Evolutionary conservation across 768 basidiomycete genomes (phyloP).

Genomic region (Boletellus emodensis): DNA sequence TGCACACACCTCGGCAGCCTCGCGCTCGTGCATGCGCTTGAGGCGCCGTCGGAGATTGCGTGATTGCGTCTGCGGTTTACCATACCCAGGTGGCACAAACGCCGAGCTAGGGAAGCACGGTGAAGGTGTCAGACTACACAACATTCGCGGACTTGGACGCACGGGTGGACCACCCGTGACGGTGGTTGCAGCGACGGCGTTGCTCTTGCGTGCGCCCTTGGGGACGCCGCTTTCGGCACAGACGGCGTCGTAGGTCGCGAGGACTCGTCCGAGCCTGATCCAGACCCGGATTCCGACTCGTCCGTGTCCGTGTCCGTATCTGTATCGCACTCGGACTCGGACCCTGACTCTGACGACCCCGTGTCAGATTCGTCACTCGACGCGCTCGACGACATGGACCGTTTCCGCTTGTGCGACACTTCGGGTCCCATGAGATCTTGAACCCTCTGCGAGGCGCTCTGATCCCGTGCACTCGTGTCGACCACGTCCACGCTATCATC

Average conservation of each 20-base stretch:
- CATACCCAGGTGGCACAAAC: slow-evolving; percentile 53
- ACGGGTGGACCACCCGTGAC: neutral
- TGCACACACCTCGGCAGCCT: slow-evolving; percentile 8
- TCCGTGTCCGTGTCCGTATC: slow-evolving; percentile 12
- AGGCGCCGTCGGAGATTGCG: slow-evolving; percentile 56
- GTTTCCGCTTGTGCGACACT: slow-evolving; percentile 25
- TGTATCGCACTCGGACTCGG: slow-evolving; percentile 24
- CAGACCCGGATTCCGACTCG: slow-evolving; percentile 14
- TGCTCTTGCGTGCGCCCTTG: slow-evolving; percentile 11
- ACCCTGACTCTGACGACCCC: slow-evolving; percentile 1
- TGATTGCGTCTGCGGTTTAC: slow-evolving; percentile 52
- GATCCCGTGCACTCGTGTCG: neutral
- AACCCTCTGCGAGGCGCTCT: neutral
- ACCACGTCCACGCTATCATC: slow-evolving; percentile 15
- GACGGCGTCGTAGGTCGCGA: neutral
- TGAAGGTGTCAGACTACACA: neutral
- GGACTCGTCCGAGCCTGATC: slow-evolving; percentile 12
- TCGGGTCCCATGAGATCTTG: neutral
- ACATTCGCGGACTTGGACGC: neutral
- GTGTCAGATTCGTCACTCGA: slow-evolving; percentile 18
- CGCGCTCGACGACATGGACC: slow-evolving; percentile 11
- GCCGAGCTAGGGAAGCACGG: slow-evolving; percentile 4
- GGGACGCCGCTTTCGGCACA: slow-evolving; percentile 5
- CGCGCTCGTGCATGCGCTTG: slow-evolving; percentile 36
- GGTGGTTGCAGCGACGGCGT: slow-evolving; percentile 6